phyloP scores from a whole-genome alignment of 331 rosid species.

The Telfairia occidentalis region DNA sequence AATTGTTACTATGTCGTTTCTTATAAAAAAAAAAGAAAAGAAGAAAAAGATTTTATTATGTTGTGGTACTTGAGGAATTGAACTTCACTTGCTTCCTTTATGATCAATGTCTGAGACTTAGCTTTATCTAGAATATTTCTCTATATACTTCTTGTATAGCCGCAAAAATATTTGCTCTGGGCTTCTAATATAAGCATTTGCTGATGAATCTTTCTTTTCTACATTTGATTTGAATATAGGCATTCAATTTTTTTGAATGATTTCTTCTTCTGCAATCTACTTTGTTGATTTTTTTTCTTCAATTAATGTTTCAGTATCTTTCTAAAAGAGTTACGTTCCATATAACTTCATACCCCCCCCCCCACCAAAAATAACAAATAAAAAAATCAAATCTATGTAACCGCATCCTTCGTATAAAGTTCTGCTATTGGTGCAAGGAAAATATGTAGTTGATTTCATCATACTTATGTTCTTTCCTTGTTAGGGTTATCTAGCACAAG shows the following conservation, averaged over 20 bases:
- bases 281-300: not conserved
- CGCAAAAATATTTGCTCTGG: not conserved
- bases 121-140: not conserved
- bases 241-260: not conserved
- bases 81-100: not conserved
- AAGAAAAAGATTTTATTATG: too few relatives aligned
- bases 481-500: slow-evolving; percentile 96
- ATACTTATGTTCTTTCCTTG: slow-evolving; percentile 10
- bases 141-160: not conserved
- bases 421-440: not conserved
- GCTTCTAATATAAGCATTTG: not conserved
- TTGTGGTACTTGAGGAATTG: not conserved
- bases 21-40: too few relatives aligned
- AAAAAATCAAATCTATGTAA: too few relatives aligned
- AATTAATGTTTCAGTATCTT: not conserved
- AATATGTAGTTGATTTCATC: not conserved
- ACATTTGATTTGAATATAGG: not conserved
- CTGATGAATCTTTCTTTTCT: not conserved
- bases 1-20: too few relatives aligned
- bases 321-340: not conserved
- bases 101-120: not conserved
- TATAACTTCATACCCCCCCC: not conserved
- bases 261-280: not conserved
- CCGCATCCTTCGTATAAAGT: not conserved
- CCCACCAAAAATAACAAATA: not conserved